phyloP scores from a whole-genome alignment of 257 asterid genomes.

The Salvia hispanica region DNA sequence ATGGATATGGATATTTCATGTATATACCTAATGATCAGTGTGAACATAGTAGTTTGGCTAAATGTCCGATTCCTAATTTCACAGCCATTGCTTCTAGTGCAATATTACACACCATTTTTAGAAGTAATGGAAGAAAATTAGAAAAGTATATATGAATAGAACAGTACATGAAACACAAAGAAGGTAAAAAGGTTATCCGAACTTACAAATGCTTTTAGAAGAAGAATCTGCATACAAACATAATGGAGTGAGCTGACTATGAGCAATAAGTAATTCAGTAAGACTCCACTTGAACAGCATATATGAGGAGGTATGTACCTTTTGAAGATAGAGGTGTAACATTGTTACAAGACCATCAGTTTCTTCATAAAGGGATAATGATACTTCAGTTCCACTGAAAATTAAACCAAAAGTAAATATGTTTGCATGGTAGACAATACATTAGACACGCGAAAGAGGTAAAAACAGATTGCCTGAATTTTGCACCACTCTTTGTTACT shows the following conservation, averaged over 20 bases:
- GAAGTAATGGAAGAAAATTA: background rate
- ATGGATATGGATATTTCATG: constrained; percentile 11
- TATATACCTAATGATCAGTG: constrained; percentile 2
- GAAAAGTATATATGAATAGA: constrained; percentile 1
- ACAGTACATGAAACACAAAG: constrained; percentile 27
- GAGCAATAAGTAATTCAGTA: constrained; percentile 18
- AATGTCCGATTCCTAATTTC: background rate
- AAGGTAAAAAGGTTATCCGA: constrained; percentile 26
- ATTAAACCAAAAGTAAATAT: constrained; percentile 21
- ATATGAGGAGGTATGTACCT: constrained; percentile 55
- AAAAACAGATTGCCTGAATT: constrained; percentile 62
- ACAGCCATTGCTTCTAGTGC: constrained; percentile 7
- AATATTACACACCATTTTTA: constrained; percentile 6
- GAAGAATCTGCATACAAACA: constrained; percentile 55
- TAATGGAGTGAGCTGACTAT: constrained; percentile 27
- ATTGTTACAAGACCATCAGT: constrained; percentile 45
- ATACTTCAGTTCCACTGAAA: constrained; percentile 82
- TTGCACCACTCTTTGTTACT: constrained; percentile 59
- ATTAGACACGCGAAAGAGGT: constrained; percentile 21
- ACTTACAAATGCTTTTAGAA: constrained; percentile 74
- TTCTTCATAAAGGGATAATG: constrained; percentile 49
- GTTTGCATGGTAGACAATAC: constrained; percentile 24
- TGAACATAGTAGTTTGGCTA: constrained; percentile 14
- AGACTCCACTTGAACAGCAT: constrained; percentile 19
- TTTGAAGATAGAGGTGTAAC: constrained; percentile 51